phyloP scores from a whole-genome alignment of 2,329 filamentous ascomycete genomes.

The Hypoxylon sp. region DNA sequence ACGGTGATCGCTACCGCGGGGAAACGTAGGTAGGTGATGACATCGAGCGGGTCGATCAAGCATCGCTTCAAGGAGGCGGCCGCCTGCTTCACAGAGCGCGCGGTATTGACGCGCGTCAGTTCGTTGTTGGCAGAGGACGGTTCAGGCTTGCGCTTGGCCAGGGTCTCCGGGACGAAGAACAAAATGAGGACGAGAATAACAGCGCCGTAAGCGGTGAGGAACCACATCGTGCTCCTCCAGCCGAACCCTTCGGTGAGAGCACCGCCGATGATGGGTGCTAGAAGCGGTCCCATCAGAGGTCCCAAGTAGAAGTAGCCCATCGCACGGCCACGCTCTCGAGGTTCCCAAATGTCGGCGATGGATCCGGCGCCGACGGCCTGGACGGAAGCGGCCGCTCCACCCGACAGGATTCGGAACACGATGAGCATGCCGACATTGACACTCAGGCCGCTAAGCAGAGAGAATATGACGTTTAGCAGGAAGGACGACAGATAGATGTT shows the following conservation, averaged over 20 bases:
- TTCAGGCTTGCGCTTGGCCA: slow-evolving; percentile 48
- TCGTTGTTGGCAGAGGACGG: slow-evolving; percentile 15
- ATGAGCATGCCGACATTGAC: slow-evolving; percentile 79
- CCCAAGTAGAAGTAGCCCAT: slow-evolving; percentile 87
- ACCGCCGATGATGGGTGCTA: slow-evolving; percentile 81
- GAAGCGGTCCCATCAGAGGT: slow-evolving; percentile 75
- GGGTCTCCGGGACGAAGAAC: slow-evolving; percentile 72
- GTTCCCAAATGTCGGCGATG: slow-evolving; percentile 82
- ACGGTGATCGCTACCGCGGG: slow-evolving; percentile 78
- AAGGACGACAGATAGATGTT: slow-evolving; percentile 84
- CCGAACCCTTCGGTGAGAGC: slow-evolving; percentile 72
- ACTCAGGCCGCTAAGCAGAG: slow-evolving; percentile 73
- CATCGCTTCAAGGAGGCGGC: slow-evolving; percentile 64
- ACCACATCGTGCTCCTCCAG: slow-evolving; percentile 83
- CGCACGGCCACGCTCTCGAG: slow-evolving; percentile 75
- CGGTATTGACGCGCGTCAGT: slow-evolving; percentile 65
- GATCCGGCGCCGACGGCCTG: slow-evolving; percentile 86
- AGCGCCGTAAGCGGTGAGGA: slow-evolving; percentile 74
- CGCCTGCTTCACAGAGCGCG: slow-evolving; percentile 66
- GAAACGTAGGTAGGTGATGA: slow-evolving; percentile 76
- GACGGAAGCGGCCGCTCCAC: slow-evolving; percentile 80
- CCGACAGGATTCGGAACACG: slow-evolving; percentile 75
- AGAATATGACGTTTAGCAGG: slow-evolving; percentile 74
- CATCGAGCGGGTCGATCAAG: slow-evolving; percentile 75
- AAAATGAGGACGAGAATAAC: slow-evolving; percentile 63